Evolutionary conservation across 768 basidiomycete species (phyloP), one percentile per base, ranked within the genome.

Genomic region (Agrocybe pediades): DNA sequence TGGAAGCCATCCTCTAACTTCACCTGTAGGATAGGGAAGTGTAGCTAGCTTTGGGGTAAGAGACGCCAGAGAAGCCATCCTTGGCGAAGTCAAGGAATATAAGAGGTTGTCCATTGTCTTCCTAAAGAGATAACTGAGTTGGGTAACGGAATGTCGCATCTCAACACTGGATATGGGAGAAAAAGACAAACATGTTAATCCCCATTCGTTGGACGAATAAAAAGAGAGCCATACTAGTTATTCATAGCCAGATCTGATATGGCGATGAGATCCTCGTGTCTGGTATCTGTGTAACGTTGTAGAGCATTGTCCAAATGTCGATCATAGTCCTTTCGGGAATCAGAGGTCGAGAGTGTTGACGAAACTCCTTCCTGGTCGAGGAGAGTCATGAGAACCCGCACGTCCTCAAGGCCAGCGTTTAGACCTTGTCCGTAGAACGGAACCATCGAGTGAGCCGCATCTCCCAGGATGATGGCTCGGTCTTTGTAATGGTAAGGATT

Each of bases 371-470:
- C 85, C 54, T 86, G 79, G 51, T 83, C 82, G 63, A 98, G 78
- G 51, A 95, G 73, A 25, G 83, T 78, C 54, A 86, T 82, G 59
- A 99, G 80, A 48, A 98, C 84, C 60, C 97, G 85, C 62, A 98
- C 95, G 70, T 99, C 96, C 73, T 99, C 96, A 48, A 99, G 81
- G 15, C 96, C 96, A 66, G 95, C 97, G 67, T 99, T 99, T 62
- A 98, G 81, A 39, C 96, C 96, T 78, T 99, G 96, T 40, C 96
- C 91, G 68, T 90, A 95, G 74, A 95, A 95, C 57, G 96, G 95
- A n/a, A 95, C 95, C 95, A 98, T 98, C 40, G 93, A 90, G 71
- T 99, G 96, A 9, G 94, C 92, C 36, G 96, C 89, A 71, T 99
- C 96, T 51, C 96, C 96, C 46, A 99, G 73, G 51, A 98, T 82